Percentiles rank a stretch among this genome's conserved stretches.
phyloP scores from a whole-genome alignment of 768 basidiomycete species.

The Auriscalpium microsporum region DNA sequence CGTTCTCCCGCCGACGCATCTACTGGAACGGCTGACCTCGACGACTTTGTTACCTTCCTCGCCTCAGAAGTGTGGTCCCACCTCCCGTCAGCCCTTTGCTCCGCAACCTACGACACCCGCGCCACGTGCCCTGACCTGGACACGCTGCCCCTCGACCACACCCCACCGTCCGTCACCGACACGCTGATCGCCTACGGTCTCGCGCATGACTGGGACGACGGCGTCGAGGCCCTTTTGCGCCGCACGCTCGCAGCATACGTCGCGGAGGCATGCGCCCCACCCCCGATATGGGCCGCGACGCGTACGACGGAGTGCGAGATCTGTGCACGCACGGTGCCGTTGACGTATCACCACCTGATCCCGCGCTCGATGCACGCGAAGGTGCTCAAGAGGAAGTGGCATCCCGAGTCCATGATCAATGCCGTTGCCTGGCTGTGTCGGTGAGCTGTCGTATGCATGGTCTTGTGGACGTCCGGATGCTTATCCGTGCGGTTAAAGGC shows the following conservation, averaged over 20 bases:
- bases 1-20: slow-evolving; percentile 13
- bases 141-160: slow-evolving; percentile 29
- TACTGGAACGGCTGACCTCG: slow-evolving; percentile 26
- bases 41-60: slow-evolving; percentile 48
- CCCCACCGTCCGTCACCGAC: slow-evolving; percentile 37
- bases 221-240: slow-evolving; percentile 31
- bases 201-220: slow-evolving; percentile 33
- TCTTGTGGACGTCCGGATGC: not conserved
- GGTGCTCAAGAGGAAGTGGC: slow-evolving; percentile 51
- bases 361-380: slow-evolving; percentile 46
- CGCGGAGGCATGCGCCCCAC: slow-evolving; percentile 38
- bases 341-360: slow-evolving; percentile 57
- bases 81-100: slow-evolving; percentile 29
- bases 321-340: slow-evolving; percentile 44
- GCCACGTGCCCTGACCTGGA: slow-evolving; percentile 27
- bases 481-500: slow-evolving; percentile 23
- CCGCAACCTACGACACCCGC: slow-evolving; percentile 32
- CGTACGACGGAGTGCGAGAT: slow-evolving; percentile 50
- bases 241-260: slow-evolving; percentile 35
- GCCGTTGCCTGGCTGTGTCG: slow-evolving; percentile 56
- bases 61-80: slow-evolving; percentile 41
- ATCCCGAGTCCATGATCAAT: slow-evolving; percentile 41
- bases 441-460: slow-evolving; percentile 9
- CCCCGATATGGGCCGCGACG: slow-evolving; percentile 45
- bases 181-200: slow-evolving; percentile 44